A percentile compares a stretch with the other conserved stretches of the same genome.
These are phyloP conservation scores for Acephala macrosclerotiorum DNA, from an alignment of 2,329 filamentous ascomycete genomes.

Conservation along the genomic window DNA sequence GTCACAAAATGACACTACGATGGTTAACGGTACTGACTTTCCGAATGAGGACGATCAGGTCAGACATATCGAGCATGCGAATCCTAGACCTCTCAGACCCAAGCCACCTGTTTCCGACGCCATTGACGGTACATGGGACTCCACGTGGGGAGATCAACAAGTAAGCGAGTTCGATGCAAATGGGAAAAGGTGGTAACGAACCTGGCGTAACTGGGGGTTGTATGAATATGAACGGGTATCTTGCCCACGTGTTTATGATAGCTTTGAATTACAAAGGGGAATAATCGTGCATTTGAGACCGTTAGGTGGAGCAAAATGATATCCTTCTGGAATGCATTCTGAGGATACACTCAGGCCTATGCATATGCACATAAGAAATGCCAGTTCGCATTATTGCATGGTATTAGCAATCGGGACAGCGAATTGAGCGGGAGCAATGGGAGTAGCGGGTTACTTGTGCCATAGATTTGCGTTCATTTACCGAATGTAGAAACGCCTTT, in stretches of 20 bases:
- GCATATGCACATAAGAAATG: background rate
- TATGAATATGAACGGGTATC: background rate
- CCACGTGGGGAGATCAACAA: background rate
- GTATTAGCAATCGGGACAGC: conserved; percentile 5
- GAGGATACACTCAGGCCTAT: background rate
- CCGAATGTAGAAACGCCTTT: background rate
- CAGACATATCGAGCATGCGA: conserved; percentile 20
- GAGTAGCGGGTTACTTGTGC: background rate
- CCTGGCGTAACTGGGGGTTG: background rate
- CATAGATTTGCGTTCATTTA: conserved; percentile 1
- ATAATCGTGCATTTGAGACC: background rate
- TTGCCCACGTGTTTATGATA: conserved; percentile 6
- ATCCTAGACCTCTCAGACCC: conserved; percentile 12
- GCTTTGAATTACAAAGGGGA: background rate
- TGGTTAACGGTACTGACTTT: conserved; percentile 14
- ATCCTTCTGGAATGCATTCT: conserved; percentile 9
- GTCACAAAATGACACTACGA: background rate
- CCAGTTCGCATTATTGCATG: conserved; percentile 2
- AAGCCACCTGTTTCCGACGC: conserved; percentile 13
- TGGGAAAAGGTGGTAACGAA: background rate
- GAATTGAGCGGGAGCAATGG: background rate
- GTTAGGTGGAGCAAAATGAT: background rate
- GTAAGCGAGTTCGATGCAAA: background rate
- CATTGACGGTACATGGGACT: background rate
- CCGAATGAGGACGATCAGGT: conserved; percentile 16